These are phyloP conservation scores for Hypoxylon sp. DNA, from an alignment of 2,329 filamentous ascomycete genomes.

Conservation along the genomic window DNA sequence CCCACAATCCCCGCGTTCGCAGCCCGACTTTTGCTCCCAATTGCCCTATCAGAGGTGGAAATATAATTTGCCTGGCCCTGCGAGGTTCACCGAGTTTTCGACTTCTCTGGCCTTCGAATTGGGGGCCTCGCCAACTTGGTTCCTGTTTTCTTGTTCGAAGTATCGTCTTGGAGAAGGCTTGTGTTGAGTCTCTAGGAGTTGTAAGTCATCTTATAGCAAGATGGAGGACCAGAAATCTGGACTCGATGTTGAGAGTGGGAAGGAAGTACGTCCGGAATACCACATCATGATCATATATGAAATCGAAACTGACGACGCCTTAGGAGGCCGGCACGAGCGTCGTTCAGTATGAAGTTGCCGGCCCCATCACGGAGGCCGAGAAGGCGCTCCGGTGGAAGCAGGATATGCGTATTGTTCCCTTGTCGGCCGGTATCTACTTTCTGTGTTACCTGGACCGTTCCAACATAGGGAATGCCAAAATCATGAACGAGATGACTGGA, in stretches of 20 bases:
- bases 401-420: conserved; percentile 67
- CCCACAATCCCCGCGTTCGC: conserved; percentile 40
- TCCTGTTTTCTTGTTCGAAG: background rate
- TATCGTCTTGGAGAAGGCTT: conserved; percentile 7
- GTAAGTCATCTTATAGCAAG: conserved; percentile 3
- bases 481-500: conserved; percentile 57
- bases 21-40: conserved; percentile 25
- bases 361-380: conserved; percentile 51
- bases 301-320: conserved; percentile 22
- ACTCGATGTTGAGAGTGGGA: conserved; percentile 39
- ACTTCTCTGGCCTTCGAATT: background rate
- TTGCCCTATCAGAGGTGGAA: conserved; percentile 11
- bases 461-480: conserved; percentile 64
- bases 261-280: conserved; percentile 29
- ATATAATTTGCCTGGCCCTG: conserved; percentile 16
- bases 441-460: conserved; percentile 70
- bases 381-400: conserved; percentile 58
- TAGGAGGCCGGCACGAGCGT: conserved; percentile 37
- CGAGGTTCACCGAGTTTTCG: conserved; percentile 12
- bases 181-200: conserved; percentile 6
- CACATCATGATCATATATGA: background rate
- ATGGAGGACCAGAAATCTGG: conserved; percentile 38
- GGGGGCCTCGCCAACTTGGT: conserved; percentile 4
- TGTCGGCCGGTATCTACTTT: conserved; percentile 68
- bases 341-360: conserved; percentile 24